These are phyloP conservation scores for Cordyceps farinosa DNA, from an alignment of 2,329 filamentous ascomycete genomes.

Conservation along the genomic window DNA sequence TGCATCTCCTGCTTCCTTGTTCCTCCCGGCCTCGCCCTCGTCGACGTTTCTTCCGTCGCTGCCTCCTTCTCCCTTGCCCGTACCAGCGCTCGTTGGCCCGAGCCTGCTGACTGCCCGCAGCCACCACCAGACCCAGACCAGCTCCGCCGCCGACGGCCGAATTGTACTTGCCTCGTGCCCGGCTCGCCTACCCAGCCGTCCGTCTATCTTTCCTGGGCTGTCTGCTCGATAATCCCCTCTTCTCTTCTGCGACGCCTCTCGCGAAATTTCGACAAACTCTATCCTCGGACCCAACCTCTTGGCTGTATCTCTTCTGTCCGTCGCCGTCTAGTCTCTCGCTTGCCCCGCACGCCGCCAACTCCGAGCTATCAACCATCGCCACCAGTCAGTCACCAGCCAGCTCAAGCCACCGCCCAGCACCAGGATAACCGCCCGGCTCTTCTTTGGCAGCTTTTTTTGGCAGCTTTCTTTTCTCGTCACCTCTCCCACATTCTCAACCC, in stretches of 20 bases:
- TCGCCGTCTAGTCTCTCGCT: constrained; percentile 3
- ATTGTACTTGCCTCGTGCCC: constrained; percentile 6
- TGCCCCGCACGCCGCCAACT: constrained; percentile 11
- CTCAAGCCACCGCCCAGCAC: background rate
- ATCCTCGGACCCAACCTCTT: background rate
- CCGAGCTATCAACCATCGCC: background rate
- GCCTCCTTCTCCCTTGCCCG: background rate
- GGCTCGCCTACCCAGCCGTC: background rate
- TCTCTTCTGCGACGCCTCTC: background rate
- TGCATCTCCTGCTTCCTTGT: background rate
- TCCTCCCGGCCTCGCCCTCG: too few species aligned
- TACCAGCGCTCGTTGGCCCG: background rate
- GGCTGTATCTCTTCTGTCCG: background rate
- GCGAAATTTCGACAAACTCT: background rate
- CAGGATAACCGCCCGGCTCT: background rate
- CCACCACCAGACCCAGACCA: background rate
- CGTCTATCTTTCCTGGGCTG: background rate
- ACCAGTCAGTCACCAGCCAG: too few species aligned
- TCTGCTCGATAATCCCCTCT: background rate
- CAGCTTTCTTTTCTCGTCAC: too few species aligned
- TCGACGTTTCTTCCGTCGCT: background rate
- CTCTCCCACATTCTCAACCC: too few species aligned
- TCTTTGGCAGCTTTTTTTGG: too few species aligned
- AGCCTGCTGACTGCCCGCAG: background rate
- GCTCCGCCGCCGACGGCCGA: background rate